Percentiles rank a stretch among this genome's conserved stretches.
Conservation (phyloP, 768 basidiomycete species). For the Infundibulicybe gibba region DNA sequence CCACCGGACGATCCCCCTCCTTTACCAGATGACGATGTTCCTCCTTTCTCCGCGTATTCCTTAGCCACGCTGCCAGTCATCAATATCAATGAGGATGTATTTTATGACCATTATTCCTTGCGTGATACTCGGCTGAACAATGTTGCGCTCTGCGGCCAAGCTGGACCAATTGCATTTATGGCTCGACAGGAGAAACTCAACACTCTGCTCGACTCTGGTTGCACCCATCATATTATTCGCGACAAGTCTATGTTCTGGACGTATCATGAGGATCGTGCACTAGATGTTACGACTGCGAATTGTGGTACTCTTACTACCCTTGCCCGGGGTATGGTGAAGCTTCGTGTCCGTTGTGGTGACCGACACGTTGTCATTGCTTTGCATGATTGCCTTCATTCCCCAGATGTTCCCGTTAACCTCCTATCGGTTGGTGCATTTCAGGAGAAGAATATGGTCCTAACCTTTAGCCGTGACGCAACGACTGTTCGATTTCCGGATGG, state of each 20-base stretch:
- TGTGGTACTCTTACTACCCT: too few relatives aligned
- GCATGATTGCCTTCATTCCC: slow-evolving; percentile 18
- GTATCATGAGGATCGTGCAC: slow-evolving; percentile 2
- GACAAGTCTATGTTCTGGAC: slow-evolving; percentile 11
- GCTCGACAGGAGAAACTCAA: too few relatives aligned
- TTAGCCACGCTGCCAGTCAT: too few relatives aligned
- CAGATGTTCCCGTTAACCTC: slow-evolving; percentile 17
- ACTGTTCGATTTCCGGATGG: slow-evolving; percentile 7
- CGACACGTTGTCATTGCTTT: slow-evolving; percentile 5
- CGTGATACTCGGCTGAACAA: too few relatives aligned
- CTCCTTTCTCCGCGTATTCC: too few relatives aligned
- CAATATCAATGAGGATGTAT: too few relatives aligned
- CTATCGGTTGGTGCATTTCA: slow-evolving; percentile 15
- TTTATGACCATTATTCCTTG: too few relatives aligned
- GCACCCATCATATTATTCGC: slow-evolving; percentile 14
- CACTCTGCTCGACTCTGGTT: slow-evolving; percentile 17
- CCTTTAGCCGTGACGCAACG: slow-evolving; percentile 1
- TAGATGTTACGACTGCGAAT: slow-evolving; percentile 14
- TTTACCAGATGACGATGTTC: too few relatives aligned
- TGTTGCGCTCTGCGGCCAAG: too few relatives aligned
- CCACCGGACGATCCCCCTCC: too few relatives aligned
- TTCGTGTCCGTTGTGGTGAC: slow-evolving; percentile 3
- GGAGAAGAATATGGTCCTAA: slow-evolving; percentile 4
- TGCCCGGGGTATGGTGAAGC: slow-evolving; percentile 11
- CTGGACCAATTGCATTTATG: too few relatives aligned